These are phyloP conservation scores for Clonostachys chloroleuca DNA, from an alignment of 2,329 filamentous ascomycete species.

Conservation along the genomic window DNA sequence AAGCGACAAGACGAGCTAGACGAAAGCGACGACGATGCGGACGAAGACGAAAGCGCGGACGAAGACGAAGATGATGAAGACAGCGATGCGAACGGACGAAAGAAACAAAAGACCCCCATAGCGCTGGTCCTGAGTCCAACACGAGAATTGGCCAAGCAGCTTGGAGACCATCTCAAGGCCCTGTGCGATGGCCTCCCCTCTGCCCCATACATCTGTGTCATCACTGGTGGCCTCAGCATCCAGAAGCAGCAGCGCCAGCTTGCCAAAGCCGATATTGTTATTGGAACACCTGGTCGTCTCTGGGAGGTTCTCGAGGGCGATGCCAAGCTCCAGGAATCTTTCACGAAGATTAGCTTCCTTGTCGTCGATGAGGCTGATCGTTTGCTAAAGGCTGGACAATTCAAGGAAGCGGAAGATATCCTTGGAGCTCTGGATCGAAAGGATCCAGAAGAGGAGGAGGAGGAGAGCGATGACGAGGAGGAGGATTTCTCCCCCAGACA, in stretches of 20 bases:
- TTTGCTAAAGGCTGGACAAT: conserved; percentile 86
- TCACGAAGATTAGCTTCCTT: conserved; percentile 74
- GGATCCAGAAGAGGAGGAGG: conserved; percentile 57
- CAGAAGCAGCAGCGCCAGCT: conserved; percentile 90
- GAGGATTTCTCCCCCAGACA: conserved; percentile 59
- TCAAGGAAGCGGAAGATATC: conserved; percentile 90
- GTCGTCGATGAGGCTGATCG: conserved; percentile 94
- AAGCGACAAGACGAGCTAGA: conserved; percentile 22
- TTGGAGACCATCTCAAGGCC: conserved; percentile 75
- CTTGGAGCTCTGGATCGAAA: conserved; percentile 72
- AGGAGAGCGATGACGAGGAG: conserved; percentile 42
- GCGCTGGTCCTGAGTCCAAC: conserved; percentile 88
- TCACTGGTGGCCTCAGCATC: conserved; percentile 90
- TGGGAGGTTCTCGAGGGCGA: conserved; percentile 90
- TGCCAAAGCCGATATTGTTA: conserved; percentile 81
- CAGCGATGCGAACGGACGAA: conserved; percentile 15
- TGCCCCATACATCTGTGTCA: conserved; percentile 71
- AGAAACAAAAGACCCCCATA: conserved; percentile 46
- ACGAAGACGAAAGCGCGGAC: neutral
- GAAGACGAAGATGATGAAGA: conserved; percentile 25
- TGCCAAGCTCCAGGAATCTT: conserved; percentile 60
- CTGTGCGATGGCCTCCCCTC: conserved; percentile 59
- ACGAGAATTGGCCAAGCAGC: conserved; percentile 87
- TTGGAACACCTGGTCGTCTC: conserved; percentile 85
- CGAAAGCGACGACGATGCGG: conserved; percentile 3